phyloP scores from a whole-genome alignment of 495 filamentous ascomycete species.

The Penicillium salamii region DNA sequence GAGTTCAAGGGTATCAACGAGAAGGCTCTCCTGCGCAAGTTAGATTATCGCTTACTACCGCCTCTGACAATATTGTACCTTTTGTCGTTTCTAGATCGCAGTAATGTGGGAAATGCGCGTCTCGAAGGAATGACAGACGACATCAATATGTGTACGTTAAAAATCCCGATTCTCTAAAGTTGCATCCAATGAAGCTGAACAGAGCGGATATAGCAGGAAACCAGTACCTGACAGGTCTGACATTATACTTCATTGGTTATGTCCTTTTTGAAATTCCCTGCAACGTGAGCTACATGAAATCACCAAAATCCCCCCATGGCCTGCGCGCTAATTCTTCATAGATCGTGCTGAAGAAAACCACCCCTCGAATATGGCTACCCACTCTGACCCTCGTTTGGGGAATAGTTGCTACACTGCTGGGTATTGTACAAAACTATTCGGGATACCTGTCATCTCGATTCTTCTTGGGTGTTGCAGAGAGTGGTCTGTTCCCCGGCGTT shows the following conservation, averaged over 20 bases:
- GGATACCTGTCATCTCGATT: slow-evolving; percentile 60
- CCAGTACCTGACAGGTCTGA: slow-evolving; percentile 69
- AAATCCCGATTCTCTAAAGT: not conserved
- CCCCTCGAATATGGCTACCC: slow-evolving; percentile 60
- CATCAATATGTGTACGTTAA: slow-evolving; percentile 54
- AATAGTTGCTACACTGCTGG: slow-evolving; percentile 67
- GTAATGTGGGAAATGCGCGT: slow-evolving; percentile 62
- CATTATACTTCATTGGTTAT: slow-evolving; percentile 75
- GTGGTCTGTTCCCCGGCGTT: slow-evolving; percentile 69
- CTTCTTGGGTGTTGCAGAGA: slow-evolving; percentile 42
- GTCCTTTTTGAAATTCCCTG: slow-evolving; percentile 69
- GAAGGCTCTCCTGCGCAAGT: slow-evolving; percentile 59
- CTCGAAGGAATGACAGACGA: slow-evolving; percentile 64
- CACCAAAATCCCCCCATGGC: not conserved
- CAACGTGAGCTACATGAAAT: slow-evolving; percentile 39
- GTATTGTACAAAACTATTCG: slow-evolving; percentile 62
- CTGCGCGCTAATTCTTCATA: not conserved
- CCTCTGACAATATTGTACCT: slow-evolving; percentile 68
- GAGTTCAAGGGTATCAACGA: slow-evolving; percentile 50
- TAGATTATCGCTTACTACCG: slow-evolving; percentile 64
- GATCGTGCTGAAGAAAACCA: slow-evolving; percentile 66
- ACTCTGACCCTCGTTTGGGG: slow-evolving; percentile 57
- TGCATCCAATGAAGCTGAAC: not conserved
- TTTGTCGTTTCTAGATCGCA: slow-evolving; percentile 71
- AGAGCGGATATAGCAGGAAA: slow-evolving; percentile 49